Evolutionary conservation across 1,139 yeast species (phyloP), one percentile per base, ranked within the genome.

Genomic region (Diutina sp.): DNA sequence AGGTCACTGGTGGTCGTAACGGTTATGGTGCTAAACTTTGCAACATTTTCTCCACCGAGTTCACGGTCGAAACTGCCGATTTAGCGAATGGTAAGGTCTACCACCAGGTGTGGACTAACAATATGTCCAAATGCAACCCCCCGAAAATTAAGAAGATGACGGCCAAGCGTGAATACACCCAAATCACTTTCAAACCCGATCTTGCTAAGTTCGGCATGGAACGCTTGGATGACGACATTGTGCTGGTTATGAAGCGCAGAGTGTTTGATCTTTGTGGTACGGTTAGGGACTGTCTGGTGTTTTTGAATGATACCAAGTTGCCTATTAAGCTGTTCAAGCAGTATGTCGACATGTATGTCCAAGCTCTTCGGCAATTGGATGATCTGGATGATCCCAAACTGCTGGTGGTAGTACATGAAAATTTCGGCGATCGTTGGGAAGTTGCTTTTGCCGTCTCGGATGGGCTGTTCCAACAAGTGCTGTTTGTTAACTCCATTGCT

Each of bases 1-100:
- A 95, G 69, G 98, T 95, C 32, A 90, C 97, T 1, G 99, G 99
- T 74, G 99, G 99, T 70, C 83, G 99, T 76, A 95, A 95, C 68
- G 99, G 99, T 62, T 95, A 83, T 68, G 99, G 99, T 71, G 99
- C 99, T 55, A 95, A 95, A 68, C 75, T 76, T 58, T 95, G 69
- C 89, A 95, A 79, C 87, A 95, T 72, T 88, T 95, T 63, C 90
- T 90, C 97, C 28, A 87, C 91, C 2, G 87, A 88, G 65, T 95
- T 95, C 66, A 80, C 77, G 18, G 79, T 95, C 48, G 97, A 91
- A 68, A 95, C 99, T 6, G 95, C 96, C 9, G 97, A 93, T 67
- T 79, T 83, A 59, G 74, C 71, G 55, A 74, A 77, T 11, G 84
- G 80, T 53, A 78, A 80, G 64, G 72, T 79, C 51, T 95, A 95